Conservation (phyloP, 2,329 filamentous ascomycete genomes). For the Epichloe baconii region DNA sequence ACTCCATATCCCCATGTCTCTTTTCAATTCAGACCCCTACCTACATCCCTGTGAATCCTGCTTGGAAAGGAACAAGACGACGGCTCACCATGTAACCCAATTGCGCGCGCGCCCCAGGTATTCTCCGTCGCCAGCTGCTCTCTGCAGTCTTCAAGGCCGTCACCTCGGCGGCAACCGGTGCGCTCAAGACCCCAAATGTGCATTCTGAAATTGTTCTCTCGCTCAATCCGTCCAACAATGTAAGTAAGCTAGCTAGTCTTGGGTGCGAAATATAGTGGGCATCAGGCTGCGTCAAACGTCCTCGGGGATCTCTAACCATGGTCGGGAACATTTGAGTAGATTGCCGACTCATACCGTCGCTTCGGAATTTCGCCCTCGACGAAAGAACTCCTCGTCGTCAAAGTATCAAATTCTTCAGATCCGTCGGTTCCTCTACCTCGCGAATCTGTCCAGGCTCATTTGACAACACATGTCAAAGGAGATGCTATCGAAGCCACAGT, state of each 20-base stretch:
- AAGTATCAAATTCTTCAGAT: constrained; percentile 46
- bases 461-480: constrained; percentile 50
- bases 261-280: not conserved
- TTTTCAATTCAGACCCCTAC: no score
- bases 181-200: constrained; percentile 68
- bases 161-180: constrained; percentile 45
- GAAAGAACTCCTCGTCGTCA: constrained; percentile 64
- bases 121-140: constrained; percentile 61
- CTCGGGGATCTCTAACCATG: not conserved
- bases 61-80: not conserved
- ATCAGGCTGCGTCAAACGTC: not conserved
- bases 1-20: no score
- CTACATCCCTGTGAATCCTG: not conserved
- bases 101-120: constrained; percentile 34
- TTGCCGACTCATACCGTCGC: constrained; percentile 78
- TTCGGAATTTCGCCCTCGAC: constrained; percentile 69
- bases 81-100: not conserved
- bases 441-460: constrained; percentile 42
- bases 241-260: constrained; percentile 33
- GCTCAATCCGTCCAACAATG: constrained; percentile 72
- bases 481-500: constrained; percentile 47
- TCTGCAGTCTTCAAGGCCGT: constrained; percentile 69
- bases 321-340: constrained; percentile 38
- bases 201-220: constrained; percentile 80
- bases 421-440: constrained; percentile 28